Evolutionary conservation across 2,329 filamentous ascomycete genomes (phyloP), one percentile per base, ranked within the genome.

Genomic region (Claviceps africana): DNA sequence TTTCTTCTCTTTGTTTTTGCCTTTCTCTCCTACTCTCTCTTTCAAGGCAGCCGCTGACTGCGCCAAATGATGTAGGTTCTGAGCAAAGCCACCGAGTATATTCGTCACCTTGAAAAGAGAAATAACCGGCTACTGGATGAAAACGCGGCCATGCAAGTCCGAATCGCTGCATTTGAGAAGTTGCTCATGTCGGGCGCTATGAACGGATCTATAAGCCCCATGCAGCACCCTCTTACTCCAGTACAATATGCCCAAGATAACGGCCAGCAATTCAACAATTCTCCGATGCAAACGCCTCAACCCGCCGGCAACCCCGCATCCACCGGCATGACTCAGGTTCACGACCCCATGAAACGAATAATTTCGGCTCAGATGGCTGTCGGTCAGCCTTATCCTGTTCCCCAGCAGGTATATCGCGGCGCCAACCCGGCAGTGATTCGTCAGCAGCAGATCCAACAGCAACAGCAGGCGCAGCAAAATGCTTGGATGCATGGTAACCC

Each of bases 31-130:
- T 15, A 11, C n/a, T 21, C 6, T 17, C 2, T 31, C 21, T 45
- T n/a, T 25, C 25, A n/a, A 17, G 35, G 19, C 25, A 25, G 13
- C 28, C 6, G 21, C 51, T 50, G 40, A 54, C 37, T 11, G 35
- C 15, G 48, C 33, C 31, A 17, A 35, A n/a, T n/a, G 56, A 37
- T 11, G 11, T 45, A 81, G 77, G 78, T 97, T 49, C 71, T 97
- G 44, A 90, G 88, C 58, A 97, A 97, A 67, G 91, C 91, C 2
- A 96, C 91, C 6, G 91, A 97, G 65, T 97, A 97, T 60, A 97
- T 97, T 58, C 81, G 84, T 39, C 90, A 97, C 68, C 72, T 97
- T 1, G 91, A 97, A 67, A 94, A 94, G 70, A 82, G 89, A 13
- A 95, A 95, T 61, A 86, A 82, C 58, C 81, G 86, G 6, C 72